Conservation (phyloP, 2,329 filamentous ascomycete species). For the Aspergillus aculeatinus region DNA sequence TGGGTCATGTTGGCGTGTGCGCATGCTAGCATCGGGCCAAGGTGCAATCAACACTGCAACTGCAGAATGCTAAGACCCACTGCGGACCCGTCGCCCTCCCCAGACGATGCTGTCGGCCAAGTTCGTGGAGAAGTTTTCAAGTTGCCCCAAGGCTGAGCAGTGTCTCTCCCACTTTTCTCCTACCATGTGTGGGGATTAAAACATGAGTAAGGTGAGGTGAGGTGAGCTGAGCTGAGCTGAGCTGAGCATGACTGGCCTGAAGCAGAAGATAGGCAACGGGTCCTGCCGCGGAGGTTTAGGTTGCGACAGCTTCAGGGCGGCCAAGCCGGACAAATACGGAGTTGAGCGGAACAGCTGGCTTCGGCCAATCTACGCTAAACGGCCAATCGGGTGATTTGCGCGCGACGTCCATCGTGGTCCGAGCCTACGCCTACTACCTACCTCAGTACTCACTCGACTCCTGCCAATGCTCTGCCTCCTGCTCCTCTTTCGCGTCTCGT, state of each 20-base stretch:
- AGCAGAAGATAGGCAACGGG: neutral
- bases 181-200: neutral
- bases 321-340: slow-evolving; percentile 10
- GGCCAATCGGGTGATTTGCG: slow-evolving; percentile 7
- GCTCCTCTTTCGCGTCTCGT: too few species aligned
- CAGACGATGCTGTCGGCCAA: too few species aligned
- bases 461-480: neutral
- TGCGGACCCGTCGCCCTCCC: neutral
- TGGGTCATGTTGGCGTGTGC: neutral
- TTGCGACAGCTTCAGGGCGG: neutral
- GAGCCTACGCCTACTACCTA: neutral
- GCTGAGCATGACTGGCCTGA: neutral
- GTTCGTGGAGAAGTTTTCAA: neutral
- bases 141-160: neutral
- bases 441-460: neutral
- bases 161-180: neutral
- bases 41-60: neutral
- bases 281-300: neutral
- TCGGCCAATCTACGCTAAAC: neutral
- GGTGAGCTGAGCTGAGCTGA: slow-evolving; percentile 12
- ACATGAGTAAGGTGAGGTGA: slow-evolving; percentile 3
- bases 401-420: slow-evolving; percentile 1
- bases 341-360: neutral
- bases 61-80: neutral
- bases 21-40: neutral